These are phyloP conservation scores for Hawksworthiomyces lignivorus DNA, from an alignment of 2,329 filamentous ascomycete species.

Conservation along the genomic window DNA sequence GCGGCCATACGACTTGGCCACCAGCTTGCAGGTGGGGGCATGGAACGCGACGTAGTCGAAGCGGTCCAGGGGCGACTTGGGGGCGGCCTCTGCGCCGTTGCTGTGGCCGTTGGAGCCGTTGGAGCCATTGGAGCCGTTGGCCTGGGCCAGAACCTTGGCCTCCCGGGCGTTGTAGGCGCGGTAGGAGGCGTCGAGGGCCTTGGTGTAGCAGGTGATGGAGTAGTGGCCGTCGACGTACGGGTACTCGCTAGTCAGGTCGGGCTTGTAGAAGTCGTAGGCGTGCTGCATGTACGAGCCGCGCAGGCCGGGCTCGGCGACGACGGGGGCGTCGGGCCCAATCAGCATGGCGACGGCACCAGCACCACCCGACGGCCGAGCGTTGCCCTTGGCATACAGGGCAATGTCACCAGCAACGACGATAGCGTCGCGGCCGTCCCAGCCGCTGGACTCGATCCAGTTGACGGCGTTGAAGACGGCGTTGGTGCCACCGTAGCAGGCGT, in stretches of 20 bases:
- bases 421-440: slow-evolving; percentile 76
- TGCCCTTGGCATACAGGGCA: slow-evolving; percentile 77
- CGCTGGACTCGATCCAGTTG: slow-evolving; percentile 82
- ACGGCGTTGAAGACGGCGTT: slow-evolving; percentile 76
- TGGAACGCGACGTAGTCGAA: slow-evolving; percentile 83
- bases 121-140: slow-evolving; percentile 26
- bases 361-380: slow-evolving; percentile 72
- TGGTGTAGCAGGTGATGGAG: slow-evolving; percentile 73
- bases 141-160: slow-evolving; percentile 36
- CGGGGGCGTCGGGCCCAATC: slow-evolving; percentile 68
- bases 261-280: slow-evolving; percentile 88
- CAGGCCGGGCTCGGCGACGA: slow-evolving; percentile 71
- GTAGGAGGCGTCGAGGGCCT: slow-evolving; percentile 75
- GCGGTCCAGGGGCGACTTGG: slow-evolving; percentile 62
- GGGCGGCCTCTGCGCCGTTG: slow-evolving; percentile 39
- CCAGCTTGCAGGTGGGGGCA: slow-evolving; percentile 79
- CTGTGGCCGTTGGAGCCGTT: slow-evolving; percentile 33
- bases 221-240: slow-evolving; percentile 79
- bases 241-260: slow-evolving; percentile 80
- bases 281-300: slow-evolving; percentile 76
- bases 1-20: slow-evolving; percentile 76
- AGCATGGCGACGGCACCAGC: slow-evolving; percentile 73
- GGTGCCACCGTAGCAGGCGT: slow-evolving; percentile 81
- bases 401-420: slow-evolving; percentile 78
- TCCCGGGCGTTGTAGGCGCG: slow-evolving; percentile 72